phyloP scores from a whole-genome alignment of 352 stramenopile species.

The Phytophthora vignae region DNA sequence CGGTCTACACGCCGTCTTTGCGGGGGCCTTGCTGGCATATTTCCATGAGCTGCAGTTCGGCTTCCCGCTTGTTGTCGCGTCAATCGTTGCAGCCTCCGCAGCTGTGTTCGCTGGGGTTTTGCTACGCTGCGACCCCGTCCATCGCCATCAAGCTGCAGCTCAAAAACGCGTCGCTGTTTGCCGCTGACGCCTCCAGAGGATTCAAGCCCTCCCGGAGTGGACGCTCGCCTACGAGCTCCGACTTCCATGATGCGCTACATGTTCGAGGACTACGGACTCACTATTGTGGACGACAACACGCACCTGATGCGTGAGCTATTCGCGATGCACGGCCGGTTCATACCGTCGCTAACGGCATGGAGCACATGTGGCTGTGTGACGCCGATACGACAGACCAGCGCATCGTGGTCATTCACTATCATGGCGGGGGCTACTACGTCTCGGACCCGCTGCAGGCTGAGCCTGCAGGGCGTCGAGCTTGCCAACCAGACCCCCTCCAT shows the following conservation, averaged over 20 bases:
- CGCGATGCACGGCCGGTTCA: conserved; percentile 32
- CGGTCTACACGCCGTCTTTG: no score
- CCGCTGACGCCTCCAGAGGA: conserved; percentile 9
- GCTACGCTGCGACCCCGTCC: conserved; percentile 27
- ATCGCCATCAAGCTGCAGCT: conserved; percentile 37
- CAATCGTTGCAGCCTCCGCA: no score
- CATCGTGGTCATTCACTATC: conserved; percentile 56
- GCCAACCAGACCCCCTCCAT: conserved; percentile 31
- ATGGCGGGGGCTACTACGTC: conserved; percentile 52
- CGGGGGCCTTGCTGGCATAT: no score
- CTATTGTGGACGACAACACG: conserved; percentile 34
- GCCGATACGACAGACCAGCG: conserved; percentile 24
- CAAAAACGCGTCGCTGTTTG: conserved; percentile 32
- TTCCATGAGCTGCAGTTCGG: no score
- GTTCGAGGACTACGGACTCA: conserved; percentile 44
- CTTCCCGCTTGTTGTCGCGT: no score
- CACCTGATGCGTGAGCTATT: conserved; percentile 38
- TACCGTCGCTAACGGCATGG: conserved; percentile 43
- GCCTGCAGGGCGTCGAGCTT: conserved; percentile 39
- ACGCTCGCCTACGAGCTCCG: conserved; percentile 48
- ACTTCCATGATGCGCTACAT: conserved; percentile 45
- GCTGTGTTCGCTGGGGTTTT: conserved; percentile 25
- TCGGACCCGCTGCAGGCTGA: no score
- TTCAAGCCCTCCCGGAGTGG: conserved; percentile 49
- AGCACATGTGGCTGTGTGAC: conserved; percentile 54